Percentiles rank a stretch among this genome's conserved stretches.
These are phyloP conservation scores for Boletus calvinii DNA, from an alignment of 1,284 basidiomycete species.

Conservation along the genomic window DNA sequence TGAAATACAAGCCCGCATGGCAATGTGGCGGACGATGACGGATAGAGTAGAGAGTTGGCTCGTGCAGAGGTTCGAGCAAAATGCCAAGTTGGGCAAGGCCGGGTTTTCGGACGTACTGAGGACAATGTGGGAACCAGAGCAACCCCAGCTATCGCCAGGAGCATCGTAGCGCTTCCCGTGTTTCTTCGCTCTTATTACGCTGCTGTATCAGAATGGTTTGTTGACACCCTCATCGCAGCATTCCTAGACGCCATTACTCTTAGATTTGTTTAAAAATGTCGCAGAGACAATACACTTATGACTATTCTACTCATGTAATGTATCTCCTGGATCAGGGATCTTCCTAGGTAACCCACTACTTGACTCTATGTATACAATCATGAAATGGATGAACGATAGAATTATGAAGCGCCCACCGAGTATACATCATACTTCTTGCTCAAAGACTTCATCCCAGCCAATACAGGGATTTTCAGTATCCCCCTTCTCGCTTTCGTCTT, in stretches of 20 bases:
- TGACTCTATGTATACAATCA: neutral
- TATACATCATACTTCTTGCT: slow-evolving; percentile 39
- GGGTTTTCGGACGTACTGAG: slow-evolving; percentile 86
- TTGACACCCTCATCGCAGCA: slow-evolving; percentile 14
- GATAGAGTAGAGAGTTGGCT: slow-evolving; percentile 82
- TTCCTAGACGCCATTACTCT: slow-evolving; percentile 20
- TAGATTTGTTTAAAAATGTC: slow-evolving; percentile 29
- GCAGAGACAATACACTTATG: slow-evolving; percentile 30
- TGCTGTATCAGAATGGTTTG: slow-evolving; percentile 3
- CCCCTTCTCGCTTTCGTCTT: slow-evolving; percentile 35
- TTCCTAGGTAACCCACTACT: neutral
- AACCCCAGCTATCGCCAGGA: slow-evolving; percentile 35
- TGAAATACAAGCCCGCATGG: slow-evolving; percentile 77
- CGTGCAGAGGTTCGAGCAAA: slow-evolving; percentile 83
- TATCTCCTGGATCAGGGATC: slow-evolving; percentile 11
- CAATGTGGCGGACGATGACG: slow-evolving; percentile 75
- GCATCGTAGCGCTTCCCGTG: slow-evolving; percentile 15
- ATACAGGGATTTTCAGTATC: slow-evolving; percentile 27
- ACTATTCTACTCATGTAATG: slow-evolving; percentile 29
- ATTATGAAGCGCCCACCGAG: no score
- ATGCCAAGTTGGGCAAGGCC: slow-evolving; percentile 81
- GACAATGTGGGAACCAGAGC: slow-evolving; percentile 63
- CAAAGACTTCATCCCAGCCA: slow-evolving; percentile 44
- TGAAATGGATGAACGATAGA: neutral
- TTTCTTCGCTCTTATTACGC: neutral